A percentile compares a stretch with the other conserved stretches of the same genome.
Conservation (phyloP, 1,139 yeast genomes). For the Candida sanyaensis region DNA sequence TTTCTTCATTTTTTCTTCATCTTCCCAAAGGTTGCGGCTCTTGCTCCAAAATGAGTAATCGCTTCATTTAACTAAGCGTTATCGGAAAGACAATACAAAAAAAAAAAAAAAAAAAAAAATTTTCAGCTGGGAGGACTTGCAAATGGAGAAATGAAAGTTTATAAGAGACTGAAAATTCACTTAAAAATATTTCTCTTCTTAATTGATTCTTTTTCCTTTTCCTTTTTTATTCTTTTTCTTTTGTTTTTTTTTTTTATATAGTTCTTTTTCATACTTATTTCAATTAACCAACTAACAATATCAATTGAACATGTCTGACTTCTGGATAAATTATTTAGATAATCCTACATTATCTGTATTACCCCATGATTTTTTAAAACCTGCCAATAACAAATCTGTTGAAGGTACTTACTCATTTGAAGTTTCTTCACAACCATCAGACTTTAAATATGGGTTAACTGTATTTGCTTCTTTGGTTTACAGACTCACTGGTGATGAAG, state of each 20-base stretch:
- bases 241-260: neutral
- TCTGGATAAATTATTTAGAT: conserved; percentile 71
- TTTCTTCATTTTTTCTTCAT: neutral
- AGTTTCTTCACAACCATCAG: conserved; percentile 17
- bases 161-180: neutral
- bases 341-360: conserved; percentile 83
- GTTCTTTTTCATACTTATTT: neutral
- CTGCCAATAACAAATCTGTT: conserved; percentile 67
- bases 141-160: neutral
- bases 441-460: conserved; percentile 61
- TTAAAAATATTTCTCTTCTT: neutral
- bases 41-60: conserved; percentile 1
- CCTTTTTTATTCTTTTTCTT: neutral
- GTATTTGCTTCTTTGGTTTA: conserved; percentile 70
- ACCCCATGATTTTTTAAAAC: conserved; percentile 86
- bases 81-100: neutral
- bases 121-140: neutral
- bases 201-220: too few species aligned
- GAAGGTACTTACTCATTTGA: conserved; percentile 56
- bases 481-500: conserved; percentile 92
- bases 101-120: too few species aligned
- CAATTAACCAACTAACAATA: neutral
- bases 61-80: neutral
- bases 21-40: neutral
- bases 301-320: conserved; percentile 26